These are phyloP conservation scores for Dendrobium catenatum DNA, from an alignment of 106 monocot species.

Conservation along the genomic window DNA sequence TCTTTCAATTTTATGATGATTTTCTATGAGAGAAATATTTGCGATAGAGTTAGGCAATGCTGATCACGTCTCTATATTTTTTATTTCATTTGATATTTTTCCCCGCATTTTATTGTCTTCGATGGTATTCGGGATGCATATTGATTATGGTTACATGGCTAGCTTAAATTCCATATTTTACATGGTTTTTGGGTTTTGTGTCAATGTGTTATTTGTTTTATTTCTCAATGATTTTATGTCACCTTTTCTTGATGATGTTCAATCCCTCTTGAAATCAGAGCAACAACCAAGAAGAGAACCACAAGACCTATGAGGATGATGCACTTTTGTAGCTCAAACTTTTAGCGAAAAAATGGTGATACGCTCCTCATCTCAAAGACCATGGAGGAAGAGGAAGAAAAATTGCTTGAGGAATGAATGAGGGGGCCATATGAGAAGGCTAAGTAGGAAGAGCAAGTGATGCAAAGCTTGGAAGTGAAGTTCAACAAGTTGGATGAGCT, in stretches of 20 bases:
- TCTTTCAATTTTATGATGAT: background rate
- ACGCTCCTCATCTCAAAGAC: conserved; percentile 13
- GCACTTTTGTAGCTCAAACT: conserved; percentile 6
- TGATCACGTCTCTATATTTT: background rate
- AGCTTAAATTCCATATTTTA: background rate
- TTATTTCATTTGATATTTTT: background rate
- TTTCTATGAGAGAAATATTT: background rate
- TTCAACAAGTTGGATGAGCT: conserved; percentile 25
- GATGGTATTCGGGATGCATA: background rate
- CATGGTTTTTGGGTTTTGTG: background rate
- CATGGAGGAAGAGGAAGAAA: conserved; percentile 23
- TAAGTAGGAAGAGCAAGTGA: background rate
- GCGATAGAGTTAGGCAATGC: background rate
- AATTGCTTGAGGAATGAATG: conserved; percentile 4
- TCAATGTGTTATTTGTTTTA: no score
- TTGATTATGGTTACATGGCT: background rate
- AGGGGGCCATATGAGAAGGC: background rate
- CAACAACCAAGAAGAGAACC: background rate
- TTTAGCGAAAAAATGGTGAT: conserved; percentile 24
- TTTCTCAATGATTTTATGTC: background rate
- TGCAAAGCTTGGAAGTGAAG: conserved; percentile 11
- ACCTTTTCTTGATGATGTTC: background rate
- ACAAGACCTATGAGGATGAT: background rate
- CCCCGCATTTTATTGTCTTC: no score
- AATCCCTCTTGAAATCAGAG: conserved; percentile 4